Evolutionary conservation across 495 filamentous ascomycete species (phyloP).

Genomic region (Zalerion maritima): DNA sequence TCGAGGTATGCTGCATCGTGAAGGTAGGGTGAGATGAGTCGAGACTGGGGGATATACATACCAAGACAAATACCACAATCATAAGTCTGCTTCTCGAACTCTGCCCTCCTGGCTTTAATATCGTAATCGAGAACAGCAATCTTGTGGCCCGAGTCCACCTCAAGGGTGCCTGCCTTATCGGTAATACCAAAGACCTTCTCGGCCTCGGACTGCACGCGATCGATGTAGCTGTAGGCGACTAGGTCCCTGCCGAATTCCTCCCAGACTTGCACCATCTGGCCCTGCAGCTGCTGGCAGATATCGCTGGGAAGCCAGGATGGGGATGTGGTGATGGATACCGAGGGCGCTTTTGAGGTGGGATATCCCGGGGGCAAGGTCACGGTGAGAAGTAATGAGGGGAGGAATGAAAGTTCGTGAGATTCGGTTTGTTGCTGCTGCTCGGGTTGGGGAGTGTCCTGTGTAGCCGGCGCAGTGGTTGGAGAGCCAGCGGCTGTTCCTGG

Average conservation of each 20-base stretch:
- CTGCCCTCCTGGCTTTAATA: slow-evolving; percentile 50
- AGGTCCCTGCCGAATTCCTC: slow-evolving; percentile 64
- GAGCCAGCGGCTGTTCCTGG: slow-evolving; percentile 2
- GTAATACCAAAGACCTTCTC: slow-evolving; percentile 64
- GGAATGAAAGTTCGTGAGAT: slow-evolving; percentile 50
- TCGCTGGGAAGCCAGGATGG: slow-evolving; percentile 56
- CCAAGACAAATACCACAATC: slow-evolving; percentile 77
- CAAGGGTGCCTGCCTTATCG: slow-evolving; percentile 33
- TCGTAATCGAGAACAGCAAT: slow-evolving; percentile 68
- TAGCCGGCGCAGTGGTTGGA: slow-evolving; percentile 2
- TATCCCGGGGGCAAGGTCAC: slow-evolving; percentile 64
- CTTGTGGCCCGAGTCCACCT: slow-evolving; percentile 46
- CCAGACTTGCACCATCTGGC: slow-evolving; percentile 55
- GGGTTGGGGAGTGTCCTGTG: too few species aligned
- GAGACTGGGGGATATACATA: too few species aligned
- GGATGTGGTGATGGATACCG: slow-evolving; percentile 44
- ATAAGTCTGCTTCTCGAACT: slow-evolving; percentile 74
- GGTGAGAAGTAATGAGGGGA: slow-evolving; percentile 58
- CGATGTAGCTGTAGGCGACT: slow-evolving; percentile 75
- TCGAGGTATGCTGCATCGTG: background rate
- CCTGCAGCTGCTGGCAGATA: slow-evolving; percentile 41
- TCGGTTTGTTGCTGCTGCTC: too few species aligned
- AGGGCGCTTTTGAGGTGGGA: slow-evolving; percentile 51
- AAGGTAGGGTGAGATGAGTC: background rate
- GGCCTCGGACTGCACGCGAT: slow-evolving; percentile 66